Evolutionary conservation across 2,329 filamentous ascomycete species (phyloP), one percentile per base, ranked within the genome.

Genomic region (Aspergillus versicolor): DNA sequence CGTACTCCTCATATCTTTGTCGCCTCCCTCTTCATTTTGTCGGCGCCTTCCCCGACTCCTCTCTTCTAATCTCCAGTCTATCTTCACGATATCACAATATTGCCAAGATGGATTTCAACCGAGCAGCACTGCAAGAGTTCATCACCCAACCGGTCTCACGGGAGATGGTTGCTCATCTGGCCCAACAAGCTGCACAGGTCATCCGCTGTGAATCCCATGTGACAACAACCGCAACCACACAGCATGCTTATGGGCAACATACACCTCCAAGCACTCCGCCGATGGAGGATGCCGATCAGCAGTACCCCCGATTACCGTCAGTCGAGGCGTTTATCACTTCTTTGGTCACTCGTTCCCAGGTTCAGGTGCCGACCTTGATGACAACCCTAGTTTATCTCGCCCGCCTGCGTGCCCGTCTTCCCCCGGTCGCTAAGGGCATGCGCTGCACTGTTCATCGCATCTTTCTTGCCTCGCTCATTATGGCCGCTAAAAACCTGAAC

Each of bases 341-440:
- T 62, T 84, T 99, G 30, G 92, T 97, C 60, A 86, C 91, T 70
- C 89, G 90, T 59, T 97, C 93, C 64, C 96, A 97, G 74, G 94
- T 97, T 30, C 93, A 97, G 81, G 92, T 97, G 52, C 91, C 94
- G 12, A 99, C 94, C 7, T 84, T 99, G 65, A 97, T 99, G 94
- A 93, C 91, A 37, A 92, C 92, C 7, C 84, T 99, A 41, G 92
- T 97, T 73, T 99, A 97, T 82, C 88, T 99, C 56, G 86, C 84
- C 70, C 86, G 92, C 60, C 84, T 99, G 70, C 90, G 88, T 77
- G 84, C 88, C 51, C 88, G 90, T 66, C 86, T 99, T 27, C 93
- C 95, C 65, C 90, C 93, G 58, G 92, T 96, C 72, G 93, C 94
- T 67, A 96, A 96, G 79, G 94, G 94, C 63, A 91, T 97, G 78